These are phyloP conservation scores for Caloboletus firmus DNA, from an alignment of 1,284 basidiomycete species.

Conservation along the genomic window DNA sequence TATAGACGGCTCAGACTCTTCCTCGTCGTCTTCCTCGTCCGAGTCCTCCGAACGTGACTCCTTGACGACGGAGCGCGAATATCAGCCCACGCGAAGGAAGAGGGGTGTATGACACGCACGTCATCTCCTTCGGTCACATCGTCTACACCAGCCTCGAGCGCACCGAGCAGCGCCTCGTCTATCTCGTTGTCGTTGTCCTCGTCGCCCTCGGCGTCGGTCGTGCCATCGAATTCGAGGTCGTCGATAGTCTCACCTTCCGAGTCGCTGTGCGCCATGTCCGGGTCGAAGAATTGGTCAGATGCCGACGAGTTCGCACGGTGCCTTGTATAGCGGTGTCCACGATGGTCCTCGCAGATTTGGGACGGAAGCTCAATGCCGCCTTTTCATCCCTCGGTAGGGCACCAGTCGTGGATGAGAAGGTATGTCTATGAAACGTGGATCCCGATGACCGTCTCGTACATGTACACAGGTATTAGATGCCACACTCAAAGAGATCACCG, in stretches of 20 bases:
- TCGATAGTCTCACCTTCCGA: constrained; percentile 66
- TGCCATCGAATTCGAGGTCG: constrained; percentile 52
- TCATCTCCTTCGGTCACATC: constrained; percentile 67
- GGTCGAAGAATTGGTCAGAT: neutral
- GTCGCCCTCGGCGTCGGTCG: constrained; percentile 46
- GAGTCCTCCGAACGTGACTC: constrained; percentile 55
- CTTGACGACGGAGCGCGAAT: constrained; percentile 28
- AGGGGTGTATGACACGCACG: constrained; percentile 38
- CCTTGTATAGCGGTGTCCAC: constrained; percentile 32
- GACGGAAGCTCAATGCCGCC: constrained; percentile 90
- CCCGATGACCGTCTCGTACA: constrained; percentile 31
- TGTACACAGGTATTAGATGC: constrained; percentile 86
- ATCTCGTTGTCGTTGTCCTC: constrained; percentile 46
- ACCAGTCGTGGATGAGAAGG: constrained; percentile 88
- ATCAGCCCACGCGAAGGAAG: constrained; percentile 7
- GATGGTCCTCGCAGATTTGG: constrained; percentile 98
- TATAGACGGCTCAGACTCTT: constrained; percentile 37
- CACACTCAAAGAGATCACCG: constrained; percentile 92
- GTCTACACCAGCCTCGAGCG: constrained; percentile 50
- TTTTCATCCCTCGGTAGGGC: constrained; percentile 88
- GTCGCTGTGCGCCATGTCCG: constrained; percentile 58
- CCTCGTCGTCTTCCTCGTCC: constrained; percentile 58
- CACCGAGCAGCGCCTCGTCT: constrained; percentile 55
- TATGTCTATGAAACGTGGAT: constrained; percentile 33
- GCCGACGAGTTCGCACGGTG: constrained; percentile 27